Percentiles rank a stretch among this genome's conserved stretches.
Evolutionary conservation across 2,329 filamentous ascomycete species (phyloP).

Genomic region (Aureobasidium uvarum): DNA sequence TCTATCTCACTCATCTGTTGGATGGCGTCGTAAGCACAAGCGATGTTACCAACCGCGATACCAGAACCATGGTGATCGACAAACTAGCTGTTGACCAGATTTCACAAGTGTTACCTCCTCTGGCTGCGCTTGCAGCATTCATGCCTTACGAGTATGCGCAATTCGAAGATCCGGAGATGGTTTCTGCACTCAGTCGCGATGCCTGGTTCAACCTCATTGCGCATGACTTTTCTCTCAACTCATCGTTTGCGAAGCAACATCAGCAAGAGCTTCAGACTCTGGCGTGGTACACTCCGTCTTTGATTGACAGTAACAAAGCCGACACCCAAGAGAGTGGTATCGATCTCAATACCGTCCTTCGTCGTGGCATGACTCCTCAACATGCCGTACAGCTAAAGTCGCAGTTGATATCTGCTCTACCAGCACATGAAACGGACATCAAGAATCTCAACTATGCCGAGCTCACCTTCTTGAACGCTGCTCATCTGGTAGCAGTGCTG

Average conservation of each 20-base stretch:
- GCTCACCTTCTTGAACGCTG: constrained; percentile 86
- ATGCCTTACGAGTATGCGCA: constrained; percentile 50
- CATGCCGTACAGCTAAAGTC: constrained; percentile 79
- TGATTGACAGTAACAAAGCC: constrained; percentile 83
- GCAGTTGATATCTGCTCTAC: constrained; percentile 69
- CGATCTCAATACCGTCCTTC: constrained; percentile 89
- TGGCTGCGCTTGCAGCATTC: constrained; percentile 76
- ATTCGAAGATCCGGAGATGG: constrained; percentile 50
- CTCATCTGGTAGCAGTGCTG: constrained; percentile 83
- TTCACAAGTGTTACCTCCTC: constrained; percentile 76
- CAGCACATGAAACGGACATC: constrained; percentile 74
- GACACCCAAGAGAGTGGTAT: constrained; percentile 95
- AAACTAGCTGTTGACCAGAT: constrained; percentile 79
- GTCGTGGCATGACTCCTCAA: constrained; percentile 78
- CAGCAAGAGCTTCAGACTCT: constrained; percentile 76
- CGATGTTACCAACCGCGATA: constrained; percentile 72
- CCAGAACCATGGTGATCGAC: constrained; percentile 68
- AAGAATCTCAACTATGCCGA: constrained; percentile 83
- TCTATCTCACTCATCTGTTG: constrained; percentile 80
- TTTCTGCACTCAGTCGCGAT: constrained; percentile 67
- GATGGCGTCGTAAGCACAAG: constrained; percentile 88
- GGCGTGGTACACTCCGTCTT: constrained; percentile 79
- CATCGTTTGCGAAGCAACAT: constrained; percentile 69
- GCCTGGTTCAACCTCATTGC: constrained; percentile 98
- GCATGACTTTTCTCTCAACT: constrained; percentile 79